These are phyloP conservation scores for Pseudomassariella vexata DNA, from an alignment of 2,329 filamentous ascomycete species.

Conservation along the genomic window DNA sequence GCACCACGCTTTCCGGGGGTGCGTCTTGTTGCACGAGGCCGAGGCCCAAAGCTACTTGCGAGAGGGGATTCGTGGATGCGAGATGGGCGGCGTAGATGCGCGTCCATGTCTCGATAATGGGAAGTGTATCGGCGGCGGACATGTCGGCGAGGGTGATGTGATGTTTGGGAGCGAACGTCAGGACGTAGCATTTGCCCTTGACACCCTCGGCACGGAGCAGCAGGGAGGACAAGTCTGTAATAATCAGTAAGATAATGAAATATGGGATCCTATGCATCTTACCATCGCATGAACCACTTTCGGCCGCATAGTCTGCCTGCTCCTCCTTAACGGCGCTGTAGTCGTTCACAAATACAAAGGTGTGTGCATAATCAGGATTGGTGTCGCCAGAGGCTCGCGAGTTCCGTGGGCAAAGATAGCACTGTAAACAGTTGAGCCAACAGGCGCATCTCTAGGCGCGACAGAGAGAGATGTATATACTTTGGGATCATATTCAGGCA, in stretches of 20 bases:
- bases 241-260: slow-evolving; percentile 2
- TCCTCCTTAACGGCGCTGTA: slow-evolving; percentile 95
- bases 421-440: slow-evolving; percentile 41
- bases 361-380: slow-evolving; percentile 82
- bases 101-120: slow-evolving; percentile 86
- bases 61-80: slow-evolving; percentile 63
- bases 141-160: slow-evolving; percentile 92
- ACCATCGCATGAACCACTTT: slow-evolving; percentile 32
- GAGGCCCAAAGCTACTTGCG: slow-evolving; percentile 30
- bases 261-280: not conserved
- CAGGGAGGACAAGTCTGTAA: slow-evolving; percentile 63
- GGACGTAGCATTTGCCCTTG: slow-evolving; percentile 92
- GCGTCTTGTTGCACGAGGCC: slow-evolving; percentile 31
- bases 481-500: slow-evolving; percentile 77
- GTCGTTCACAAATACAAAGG: slow-evolving; percentile 95
- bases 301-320: slow-evolving; percentile 68
- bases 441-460: no score
- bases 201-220: slow-evolving; percentile 80
- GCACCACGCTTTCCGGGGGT: slow-evolving; percentile 28
- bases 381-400: slow-evolving; percentile 76
- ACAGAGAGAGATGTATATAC: no score
- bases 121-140: slow-evolving; percentile 66
- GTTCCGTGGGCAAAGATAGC: slow-evolving; percentile 93
- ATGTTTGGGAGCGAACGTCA: slow-evolving; percentile 89
- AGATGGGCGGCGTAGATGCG: slow-evolving; percentile 81